Conservation (phyloP, 2,329 filamentous ascomycete genomes). For the Simplicillium sp. region DNA sequence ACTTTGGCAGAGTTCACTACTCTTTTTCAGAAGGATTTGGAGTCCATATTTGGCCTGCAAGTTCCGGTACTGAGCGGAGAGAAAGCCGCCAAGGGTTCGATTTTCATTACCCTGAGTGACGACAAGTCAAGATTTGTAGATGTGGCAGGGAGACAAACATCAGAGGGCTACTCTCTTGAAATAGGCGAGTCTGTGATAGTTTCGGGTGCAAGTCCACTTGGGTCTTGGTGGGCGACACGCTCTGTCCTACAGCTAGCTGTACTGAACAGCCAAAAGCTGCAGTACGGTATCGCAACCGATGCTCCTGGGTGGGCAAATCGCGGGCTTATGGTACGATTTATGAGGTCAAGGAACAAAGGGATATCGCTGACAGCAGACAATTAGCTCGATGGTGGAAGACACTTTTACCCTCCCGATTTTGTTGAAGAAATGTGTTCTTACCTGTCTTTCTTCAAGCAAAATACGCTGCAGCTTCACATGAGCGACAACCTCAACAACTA, state of each 20-base stretch:
- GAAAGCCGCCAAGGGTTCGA: neutral
- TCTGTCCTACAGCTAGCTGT: slow-evolving; percentile 40
- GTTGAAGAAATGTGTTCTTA: slow-evolving; percentile 45
- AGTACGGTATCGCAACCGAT: slow-evolving; percentile 31
- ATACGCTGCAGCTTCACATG: slow-evolving; percentile 45
- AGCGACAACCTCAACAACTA: slow-evolving; percentile 43
- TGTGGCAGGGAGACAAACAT: slow-evolving; percentile 32
- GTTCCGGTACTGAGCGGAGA: neutral
- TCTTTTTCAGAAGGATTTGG: neutral
- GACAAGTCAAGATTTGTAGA: slow-evolving; percentile 24
- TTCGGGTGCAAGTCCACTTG: slow-evolving; percentile 21
- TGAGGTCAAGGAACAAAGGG: too few relatives aligned
- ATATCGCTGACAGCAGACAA: too few relatives aligned
- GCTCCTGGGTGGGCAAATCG: slow-evolving; percentile 37
- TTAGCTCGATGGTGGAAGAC: slow-evolving; percentile 34
- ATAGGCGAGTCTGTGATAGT: slow-evolving; percentile 17
- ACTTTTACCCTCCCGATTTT: slow-evolving; percentile 44
- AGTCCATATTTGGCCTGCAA: too few relatives aligned
- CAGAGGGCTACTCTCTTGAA: slow-evolving; percentile 37
- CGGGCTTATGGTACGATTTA: slow-evolving; percentile 24
- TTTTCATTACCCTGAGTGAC: neutral
- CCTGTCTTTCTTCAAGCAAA: slow-evolving; percentile 50
- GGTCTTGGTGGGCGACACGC: slow-evolving; percentile 47
- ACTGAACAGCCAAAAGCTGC: slow-evolving; percentile 26
- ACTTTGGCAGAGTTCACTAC: neutral